phyloP scores from a whole-genome alignment of 2,329 filamentous ascomycete species.

The Aspergillus hortae region DNA sequence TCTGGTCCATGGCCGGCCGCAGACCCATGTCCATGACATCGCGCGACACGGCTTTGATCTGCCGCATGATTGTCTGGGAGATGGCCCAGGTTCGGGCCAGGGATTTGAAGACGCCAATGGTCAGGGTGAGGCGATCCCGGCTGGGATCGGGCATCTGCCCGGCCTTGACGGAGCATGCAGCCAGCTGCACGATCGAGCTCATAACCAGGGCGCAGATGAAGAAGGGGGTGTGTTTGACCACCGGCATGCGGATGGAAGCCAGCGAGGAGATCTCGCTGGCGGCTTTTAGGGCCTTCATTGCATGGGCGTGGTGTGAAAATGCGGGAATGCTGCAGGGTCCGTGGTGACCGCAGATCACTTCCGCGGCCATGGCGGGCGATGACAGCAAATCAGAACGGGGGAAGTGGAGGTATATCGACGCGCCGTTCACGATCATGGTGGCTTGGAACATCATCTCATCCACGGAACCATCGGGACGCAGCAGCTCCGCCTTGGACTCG shows the following conservation, averaged over 20 bases:
- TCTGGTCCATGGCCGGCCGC: slow-evolving; percentile 31
- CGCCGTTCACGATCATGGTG: slow-evolving; percentile 67
- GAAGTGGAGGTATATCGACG: slow-evolving; percentile 72
- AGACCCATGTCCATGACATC: slow-evolving; percentile 57
- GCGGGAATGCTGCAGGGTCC: slow-evolving; percentile 37
- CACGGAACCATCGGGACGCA: slow-evolving; percentile 66
- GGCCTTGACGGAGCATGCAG: slow-evolving; percentile 66
- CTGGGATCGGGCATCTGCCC: slow-evolving; percentile 55
- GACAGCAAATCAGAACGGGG: slow-evolving; percentile 70
- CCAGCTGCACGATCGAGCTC: slow-evolving; percentile 76
- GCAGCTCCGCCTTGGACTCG: slow-evolving; percentile 63
- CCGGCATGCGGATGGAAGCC: slow-evolving; percentile 54
- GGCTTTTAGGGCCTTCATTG: slow-evolving; percentile 73
- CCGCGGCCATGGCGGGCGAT: slow-evolving; percentile 46
- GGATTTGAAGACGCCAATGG: slow-evolving; percentile 70
- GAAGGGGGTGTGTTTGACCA: slow-evolving; percentile 75
- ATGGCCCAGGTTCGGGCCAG: slow-evolving; percentile 70
- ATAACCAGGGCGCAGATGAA: slow-evolving; percentile 78
- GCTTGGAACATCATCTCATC: slow-evolving; percentile 93
- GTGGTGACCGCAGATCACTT: slow-evolving; percentile 45
- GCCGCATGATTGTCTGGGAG: slow-evolving; percentile 64
- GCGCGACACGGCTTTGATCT: slow-evolving; percentile 75
- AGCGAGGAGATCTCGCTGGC: slow-evolving; percentile 76
- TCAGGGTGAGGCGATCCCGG: slow-evolving; percentile 70
- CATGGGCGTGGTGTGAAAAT: slow-evolving; percentile 54